A percentile compares a stretch with the other conserved stretches of the same genome.
Conservation (phyloP, 2,329 filamentous ascomycete species). For the Apiospora kogelbergensis region DNA sequence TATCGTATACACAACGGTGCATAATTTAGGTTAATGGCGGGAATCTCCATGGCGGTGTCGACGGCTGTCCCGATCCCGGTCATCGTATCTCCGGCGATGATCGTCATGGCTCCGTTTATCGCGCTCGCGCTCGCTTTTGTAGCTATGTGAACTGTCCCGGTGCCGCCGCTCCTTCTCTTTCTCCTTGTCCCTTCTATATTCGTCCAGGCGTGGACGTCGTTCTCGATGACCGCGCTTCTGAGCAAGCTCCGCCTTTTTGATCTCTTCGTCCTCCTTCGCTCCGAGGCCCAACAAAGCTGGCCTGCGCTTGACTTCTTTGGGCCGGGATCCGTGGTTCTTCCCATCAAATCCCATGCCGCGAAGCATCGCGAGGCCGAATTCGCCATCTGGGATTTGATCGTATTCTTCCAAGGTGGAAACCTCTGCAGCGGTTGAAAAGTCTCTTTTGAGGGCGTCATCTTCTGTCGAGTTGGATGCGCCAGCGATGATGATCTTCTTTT, state of each 20-base stretch:
- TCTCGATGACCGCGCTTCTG: slow-evolving; percentile 40
- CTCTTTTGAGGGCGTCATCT: slow-evolving; percentile 66
- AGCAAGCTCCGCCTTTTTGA: slow-evolving; percentile 62
- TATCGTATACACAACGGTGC: neutral
- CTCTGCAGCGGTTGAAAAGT: slow-evolving; percentile 72
- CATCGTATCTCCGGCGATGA: slow-evolving; percentile 13
- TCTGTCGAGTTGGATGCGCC: slow-evolving; percentile 46
- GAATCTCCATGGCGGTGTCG: slow-evolving; percentile 23
- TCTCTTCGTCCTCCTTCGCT: slow-evolving; percentile 75
- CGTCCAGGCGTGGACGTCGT: slow-evolving; percentile 46
- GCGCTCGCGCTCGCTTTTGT: slow-evolving; percentile 47
- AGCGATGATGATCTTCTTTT: slow-evolving; percentile 52
- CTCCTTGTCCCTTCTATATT: slow-evolving; percentile 47
- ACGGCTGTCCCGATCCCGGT: slow-evolving; percentile 28
- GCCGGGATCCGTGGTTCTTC: slow-evolving; percentile 51
- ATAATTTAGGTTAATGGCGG: slow-evolving; percentile 13
- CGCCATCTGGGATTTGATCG: slow-evolving; percentile 84
- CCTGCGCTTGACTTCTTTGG: slow-evolving; percentile 66
- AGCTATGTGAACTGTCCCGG: slow-evolving; percentile 40
- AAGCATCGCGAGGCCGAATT: slow-evolving; percentile 88
- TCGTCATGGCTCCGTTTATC: slow-evolving; percentile 25
- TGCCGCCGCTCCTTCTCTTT: slow-evolving; percentile 43
- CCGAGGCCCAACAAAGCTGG: slow-evolving; percentile 85
- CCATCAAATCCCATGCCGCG: slow-evolving; percentile 95
- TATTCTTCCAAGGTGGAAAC: slow-evolving; percentile 80